Conservation (phyloP, 441 rosid genomes). For the Metrosideros polymorpha region DNA sequence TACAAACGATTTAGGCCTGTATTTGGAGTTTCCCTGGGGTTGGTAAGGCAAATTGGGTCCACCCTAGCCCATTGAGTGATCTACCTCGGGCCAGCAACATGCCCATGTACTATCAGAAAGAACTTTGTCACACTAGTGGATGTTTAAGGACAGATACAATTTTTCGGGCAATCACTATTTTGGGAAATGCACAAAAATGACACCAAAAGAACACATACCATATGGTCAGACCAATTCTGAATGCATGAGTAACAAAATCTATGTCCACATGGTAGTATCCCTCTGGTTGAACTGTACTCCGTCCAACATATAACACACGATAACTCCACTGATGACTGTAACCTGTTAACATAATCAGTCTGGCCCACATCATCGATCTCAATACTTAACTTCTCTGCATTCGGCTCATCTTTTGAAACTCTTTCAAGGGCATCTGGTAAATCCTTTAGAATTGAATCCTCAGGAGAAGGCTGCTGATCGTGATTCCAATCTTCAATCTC, state of each 20-base stretch:
- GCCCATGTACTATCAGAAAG: background rate
- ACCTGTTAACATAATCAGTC: conserved; percentile 9
- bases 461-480: conserved; percentile 8
- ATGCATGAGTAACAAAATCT: conserved; percentile 94
- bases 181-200: background rate
- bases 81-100: background rate
- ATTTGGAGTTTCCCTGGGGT: background rate
- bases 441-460: background rate
- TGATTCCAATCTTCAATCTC: conserved; percentile 21
- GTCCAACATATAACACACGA: conserved; percentile 97
- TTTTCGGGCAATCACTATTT: background rate
- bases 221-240: conserved; percentile 66
- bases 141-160: background rate
- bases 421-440: background rate
- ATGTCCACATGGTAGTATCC: conserved; percentile 88
- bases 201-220: conserved; percentile 31
- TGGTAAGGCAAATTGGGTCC: background rate
- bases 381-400: conserved; percentile 8
- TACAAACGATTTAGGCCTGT: background rate
- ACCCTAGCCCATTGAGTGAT: background rate
- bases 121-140: background rate
- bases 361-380: conserved; percentile 10
- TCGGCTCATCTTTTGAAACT: conserved; percentile 15
- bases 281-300: conserved; percentile 80
- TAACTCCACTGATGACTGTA: conserved; percentile 31